These are phyloP conservation scores for Yamadazyma diospyri DNA, from an alignment of 1,139 yeast species.

Conservation along the genomic window DNA sequence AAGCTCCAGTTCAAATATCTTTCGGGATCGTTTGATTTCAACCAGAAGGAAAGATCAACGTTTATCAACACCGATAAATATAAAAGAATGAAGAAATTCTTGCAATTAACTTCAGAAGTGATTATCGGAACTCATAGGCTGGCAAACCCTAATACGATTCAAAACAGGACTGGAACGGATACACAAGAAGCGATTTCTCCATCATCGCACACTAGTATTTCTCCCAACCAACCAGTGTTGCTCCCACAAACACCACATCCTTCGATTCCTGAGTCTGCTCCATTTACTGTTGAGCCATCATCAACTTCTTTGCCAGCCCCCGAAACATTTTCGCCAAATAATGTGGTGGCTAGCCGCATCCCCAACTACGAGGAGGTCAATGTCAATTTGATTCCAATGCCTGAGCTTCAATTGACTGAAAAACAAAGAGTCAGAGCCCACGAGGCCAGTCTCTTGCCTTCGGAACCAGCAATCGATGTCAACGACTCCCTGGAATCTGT, in stretches of 20 bases:
- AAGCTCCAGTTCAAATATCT: slow-evolving; percentile 32
- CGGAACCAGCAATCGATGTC: slow-evolving; percentile 46
- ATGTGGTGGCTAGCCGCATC: background rate
- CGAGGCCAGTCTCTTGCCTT: slow-evolving; percentile 59
- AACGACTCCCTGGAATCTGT: slow-evolving; percentile 18
- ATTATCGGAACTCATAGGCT: slow-evolving; percentile 73
- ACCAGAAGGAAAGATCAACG: slow-evolving; percentile 37
- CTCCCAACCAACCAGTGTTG: slow-evolving; percentile 11
- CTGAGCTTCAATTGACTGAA: slow-evolving; percentile 33
- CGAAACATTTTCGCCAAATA: background rate
- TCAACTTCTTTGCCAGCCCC: background rate
- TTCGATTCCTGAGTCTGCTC: slow-evolving; percentile 9
- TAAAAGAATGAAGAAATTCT: slow-evolving; percentile 70
- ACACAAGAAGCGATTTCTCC: slow-evolving; percentile 10
- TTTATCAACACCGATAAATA: slow-evolving; percentile 76
- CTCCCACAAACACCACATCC: slow-evolving; percentile 9
- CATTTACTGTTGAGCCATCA: background rate
- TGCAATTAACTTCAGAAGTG: slow-evolving; percentile 75
- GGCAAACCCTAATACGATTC: slow-evolving; percentile 13
- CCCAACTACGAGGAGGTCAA: slow-evolving; percentile 20
- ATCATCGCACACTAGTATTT: slow-evolving; percentile 16
- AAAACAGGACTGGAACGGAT: slow-evolving; percentile 8
- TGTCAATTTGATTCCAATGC: slow-evolving; percentile 16
- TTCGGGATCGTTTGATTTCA: slow-evolving; percentile 21
- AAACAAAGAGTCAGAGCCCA: slow-evolving; percentile 52